Percentiles rank a stretch among this genome's conserved stretches.
Evolutionary conservation across 106 monocot genomes (phyloP).

Genomic region (Allium sativum): DNA sequence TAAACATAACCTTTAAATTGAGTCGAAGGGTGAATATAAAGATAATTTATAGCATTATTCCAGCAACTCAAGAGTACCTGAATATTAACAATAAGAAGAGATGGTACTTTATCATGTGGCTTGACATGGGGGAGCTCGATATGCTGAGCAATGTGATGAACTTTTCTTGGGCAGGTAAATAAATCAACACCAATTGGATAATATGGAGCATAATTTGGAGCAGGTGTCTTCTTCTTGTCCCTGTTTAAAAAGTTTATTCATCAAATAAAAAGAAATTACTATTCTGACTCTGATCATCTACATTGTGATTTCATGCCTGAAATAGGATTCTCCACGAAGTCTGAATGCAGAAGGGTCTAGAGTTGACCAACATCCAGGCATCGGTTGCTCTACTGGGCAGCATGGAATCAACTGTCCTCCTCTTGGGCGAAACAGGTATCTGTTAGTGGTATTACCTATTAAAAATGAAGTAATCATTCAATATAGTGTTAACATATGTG

Average conservation of each 20-base stretch:
- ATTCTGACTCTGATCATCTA: no score
- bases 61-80: conserved; percentile 37
- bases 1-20: no score
- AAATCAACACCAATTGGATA: conserved; percentile 56
- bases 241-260: neutral
- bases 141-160: conserved; percentile 68
- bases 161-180: conserved; percentile 29
- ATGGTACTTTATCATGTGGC: conserved; percentile 63
- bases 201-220: conserved; percentile 50
- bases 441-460: conserved; percentile 48
- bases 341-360: conserved; percentile 66
- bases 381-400: conserved; percentile 28
- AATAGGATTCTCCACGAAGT: conserved; percentile 58
- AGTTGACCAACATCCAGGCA: conserved; percentile 45
- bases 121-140: conserved; percentile 63
- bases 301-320: conserved; percentile 31
- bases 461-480: neutral
- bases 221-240: conserved; percentile 47
- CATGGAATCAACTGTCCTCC: conserved; percentile 42
- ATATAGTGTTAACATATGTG: neutral
- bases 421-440: conserved; percentile 41
- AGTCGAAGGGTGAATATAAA: no score
- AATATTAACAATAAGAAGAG: conserved; percentile 85
- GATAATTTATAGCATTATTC: no score
- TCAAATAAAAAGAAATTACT: no score